Evolutionary conservation across 2,329 filamentous ascomycete species (phyloP).

Genomic region (Xylariaceae sp.): DNA sequence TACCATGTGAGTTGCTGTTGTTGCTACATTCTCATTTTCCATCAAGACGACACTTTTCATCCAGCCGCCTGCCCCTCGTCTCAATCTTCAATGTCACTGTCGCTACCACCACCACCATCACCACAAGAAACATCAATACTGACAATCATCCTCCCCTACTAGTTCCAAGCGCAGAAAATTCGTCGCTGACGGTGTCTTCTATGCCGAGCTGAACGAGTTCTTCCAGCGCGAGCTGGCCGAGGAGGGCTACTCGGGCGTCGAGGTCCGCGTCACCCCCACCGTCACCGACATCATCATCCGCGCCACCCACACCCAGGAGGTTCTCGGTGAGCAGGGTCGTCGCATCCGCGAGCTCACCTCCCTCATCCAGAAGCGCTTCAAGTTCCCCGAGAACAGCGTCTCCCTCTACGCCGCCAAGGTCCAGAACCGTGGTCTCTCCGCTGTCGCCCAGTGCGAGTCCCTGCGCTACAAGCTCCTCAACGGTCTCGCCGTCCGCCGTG

Average conservation of each 20-base stretch:
- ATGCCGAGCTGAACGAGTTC: constrained; percentile 99
- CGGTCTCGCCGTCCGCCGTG: constrained; percentile 95
- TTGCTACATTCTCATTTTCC: neutral
- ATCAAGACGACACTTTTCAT: neutral
- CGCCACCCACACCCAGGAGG: constrained; percentile 99
- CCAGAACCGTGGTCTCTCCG: constrained; percentile 99
- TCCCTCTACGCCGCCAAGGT: constrained; percentile 99
- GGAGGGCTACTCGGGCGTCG: constrained; percentile 99
- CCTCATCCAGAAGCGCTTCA: constrained; percentile 99
- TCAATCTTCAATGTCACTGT: neutral
- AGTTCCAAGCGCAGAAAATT: constrained; percentile 94
- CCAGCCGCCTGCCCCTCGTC: no score
- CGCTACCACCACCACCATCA: neutral
- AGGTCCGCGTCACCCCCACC: constrained; percentile 99
- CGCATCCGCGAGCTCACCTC: constrained; percentile 99
- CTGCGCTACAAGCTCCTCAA: constrained; percentile 99
- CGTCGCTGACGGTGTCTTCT: constrained; percentile 99
- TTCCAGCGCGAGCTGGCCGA: constrained; percentile 99
- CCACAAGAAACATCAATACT: constrained; percentile 8
- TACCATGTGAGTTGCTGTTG: constrained; percentile 54
- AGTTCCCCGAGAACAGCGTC: constrained; percentile 99
- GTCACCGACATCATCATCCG: constrained; percentile 99
- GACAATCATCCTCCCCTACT: constrained; percentile 26
- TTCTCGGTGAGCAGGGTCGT: constrained; percentile 98
- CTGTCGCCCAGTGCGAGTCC: constrained; percentile 99